These are phyloP conservation scores for Fonsecaea pugnacius DNA, from an alignment of 2,329 filamentous ascomycete species.

Conservation along the genomic window DNA sequence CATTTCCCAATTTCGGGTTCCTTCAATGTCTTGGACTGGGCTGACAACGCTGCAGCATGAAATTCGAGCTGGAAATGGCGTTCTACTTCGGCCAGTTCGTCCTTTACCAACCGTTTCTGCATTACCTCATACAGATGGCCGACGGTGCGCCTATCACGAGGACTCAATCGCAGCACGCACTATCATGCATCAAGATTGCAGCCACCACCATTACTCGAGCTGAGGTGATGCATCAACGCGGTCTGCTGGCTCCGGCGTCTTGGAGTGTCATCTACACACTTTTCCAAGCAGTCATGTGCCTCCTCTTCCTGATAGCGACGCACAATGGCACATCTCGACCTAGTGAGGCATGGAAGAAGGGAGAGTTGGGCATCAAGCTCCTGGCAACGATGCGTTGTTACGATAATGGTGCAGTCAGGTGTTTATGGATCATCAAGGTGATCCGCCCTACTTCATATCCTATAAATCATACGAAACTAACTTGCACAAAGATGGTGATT, in stretches of 20 bases:
- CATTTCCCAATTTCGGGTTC: background rate
- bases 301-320: slow-evolving; percentile 34
- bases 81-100: slow-evolving; percentile 31
- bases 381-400: slow-evolving; percentile 30
- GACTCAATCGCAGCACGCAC: slow-evolving; percentile 52
- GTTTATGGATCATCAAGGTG: slow-evolving; percentile 31
- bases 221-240: slow-evolving; percentile 30
- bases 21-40: too few relatives aligned
- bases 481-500: slow-evolving; percentile 28
- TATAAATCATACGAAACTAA: background rate
- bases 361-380: slow-evolving; percentile 29
- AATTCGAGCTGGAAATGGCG: slow-evolving; percentile 31
- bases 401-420: slow-evolving; percentile 28
- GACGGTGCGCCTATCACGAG: slow-evolving; percentile 68
- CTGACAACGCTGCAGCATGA: slow-evolving; percentile 18
- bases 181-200: slow-evolving; percentile 35
- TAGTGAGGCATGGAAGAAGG: slow-evolving; percentile 36
- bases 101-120: slow-evolving; percentile 33
- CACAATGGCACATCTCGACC: slow-evolving; percentile 35
- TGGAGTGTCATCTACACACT: slow-evolving; percentile 34
- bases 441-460: background rate
- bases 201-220: slow-evolving; percentile 29
- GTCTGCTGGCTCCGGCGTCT: slow-evolving; percentile 22
- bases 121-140: slow-evolving; percentile 57
- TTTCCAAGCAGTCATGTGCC: slow-evolving; percentile 32